Base-by-base conservation (phyloP, 108 stramenopile genomes). In the Nitzschia sp. region DNA sequence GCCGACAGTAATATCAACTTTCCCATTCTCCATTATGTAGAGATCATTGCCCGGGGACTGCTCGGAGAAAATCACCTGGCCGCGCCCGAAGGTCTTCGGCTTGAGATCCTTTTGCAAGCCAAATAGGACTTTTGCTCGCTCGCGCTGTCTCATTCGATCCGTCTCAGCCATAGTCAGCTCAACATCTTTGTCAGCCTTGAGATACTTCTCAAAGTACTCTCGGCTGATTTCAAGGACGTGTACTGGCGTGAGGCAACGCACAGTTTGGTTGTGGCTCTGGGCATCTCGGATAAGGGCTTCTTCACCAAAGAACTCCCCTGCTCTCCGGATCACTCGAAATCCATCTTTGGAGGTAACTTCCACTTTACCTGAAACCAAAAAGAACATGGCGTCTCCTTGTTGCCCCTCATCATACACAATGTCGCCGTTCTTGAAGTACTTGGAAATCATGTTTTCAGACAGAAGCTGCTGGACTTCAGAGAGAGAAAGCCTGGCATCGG, bases 201-300 rank as follows among this genome's bases (percentile, higher is more conserved):
- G 70, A 54, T 85, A 88, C 47, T 88, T 85, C 24, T 88, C 87
- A 56, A 82, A 88, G 64, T 82, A 88, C 51, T 88, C 84, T 47
- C 82, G 61, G 73, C 59, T 79, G 30, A 88, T 84, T 46, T 82
- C 80, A 59, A 85, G 71, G 3, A 67, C 84, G 68, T 88, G 81
- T 34, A 88, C 84, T n/a, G 87, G 87, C 17, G 87, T 85, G 57
- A 77, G 59, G 55, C 84, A 88, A 35, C 68, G 65, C 53, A 83
- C 80, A 9, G 84, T 85, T 2, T 63, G 38, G 23, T 24, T 18
- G 26, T 63, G 46, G 9, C 36, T 63, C 18, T 38, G 54, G 17
- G 60, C 59, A 6, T 65, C 64, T 26, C 75, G 55, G 4, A 83
- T 64, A 15, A 85, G 48, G 3, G 82, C 84, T 21, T 77, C 87